These are phyloP conservation scores for Chalaropsis thielavioides DNA, from an alignment of 2,329 filamentous ascomycete genomes.

Conservation along the genomic window DNA sequence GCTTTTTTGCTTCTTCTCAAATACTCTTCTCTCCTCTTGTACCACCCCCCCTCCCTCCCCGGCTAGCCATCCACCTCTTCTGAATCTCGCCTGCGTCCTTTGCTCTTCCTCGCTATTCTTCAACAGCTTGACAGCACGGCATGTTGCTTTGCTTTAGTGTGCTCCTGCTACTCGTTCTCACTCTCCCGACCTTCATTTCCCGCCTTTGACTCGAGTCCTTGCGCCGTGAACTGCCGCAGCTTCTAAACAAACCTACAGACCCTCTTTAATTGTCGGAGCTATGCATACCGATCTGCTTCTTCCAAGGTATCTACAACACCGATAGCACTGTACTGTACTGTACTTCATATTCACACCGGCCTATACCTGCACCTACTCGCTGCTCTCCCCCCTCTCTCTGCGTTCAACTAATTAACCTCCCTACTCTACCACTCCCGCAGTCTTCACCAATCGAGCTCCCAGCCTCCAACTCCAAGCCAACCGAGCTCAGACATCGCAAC, in stretches of 20 bases:
- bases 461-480: constrained; percentile 3
- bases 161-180: background rate
- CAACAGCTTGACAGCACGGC: too few relatives aligned
- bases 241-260: background rate
- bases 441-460: constrained; percentile 1
- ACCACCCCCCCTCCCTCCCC: too few relatives aligned
- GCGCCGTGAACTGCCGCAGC: too few relatives aligned
- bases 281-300: constrained; percentile 11
- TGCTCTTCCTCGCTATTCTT: too few relatives aligned
- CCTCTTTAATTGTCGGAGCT: background rate
- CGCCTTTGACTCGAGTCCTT: background rate
- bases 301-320: background rate
- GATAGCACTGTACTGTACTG: too few relatives aligned
- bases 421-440: background rate
- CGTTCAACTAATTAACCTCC: too few relatives aligned
- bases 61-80: too few relatives aligned
- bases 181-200: background rate
- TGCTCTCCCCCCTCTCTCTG: too few relatives aligned
- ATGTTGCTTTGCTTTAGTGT: background rate
- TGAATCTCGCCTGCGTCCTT: too few relatives aligned
- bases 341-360: too few relatives aligned
- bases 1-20: background rate
- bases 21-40: too few relatives aligned
- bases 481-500: background rate
- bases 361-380: too few relatives aligned